phyloP scores from a whole-genome alignment of 2,329 filamentous ascomycete genomes.

The Onygenales sp. region DNA sequence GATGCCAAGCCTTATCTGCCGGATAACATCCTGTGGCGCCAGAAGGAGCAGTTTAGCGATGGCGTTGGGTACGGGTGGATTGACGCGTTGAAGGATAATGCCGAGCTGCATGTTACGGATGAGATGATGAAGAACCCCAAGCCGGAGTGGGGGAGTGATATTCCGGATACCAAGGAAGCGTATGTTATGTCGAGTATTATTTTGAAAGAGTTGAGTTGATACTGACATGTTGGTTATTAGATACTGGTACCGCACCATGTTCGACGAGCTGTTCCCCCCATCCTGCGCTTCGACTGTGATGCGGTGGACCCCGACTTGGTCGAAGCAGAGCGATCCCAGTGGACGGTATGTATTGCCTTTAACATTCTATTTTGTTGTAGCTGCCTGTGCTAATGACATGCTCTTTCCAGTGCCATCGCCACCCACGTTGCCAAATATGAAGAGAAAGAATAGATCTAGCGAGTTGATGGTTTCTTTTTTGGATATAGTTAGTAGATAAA shows the following conservation, averaged over 20 bases:
- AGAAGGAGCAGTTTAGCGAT: conserved; percentile 99
- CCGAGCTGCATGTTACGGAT: conserved; percentile 80
- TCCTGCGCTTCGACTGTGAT: conserved; percentile 86
- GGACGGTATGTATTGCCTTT: conserved; percentile 56
- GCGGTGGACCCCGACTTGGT: conserved; percentile 97
- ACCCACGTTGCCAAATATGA: conserved; percentile 69
- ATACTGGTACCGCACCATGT: conserved; percentile 98
- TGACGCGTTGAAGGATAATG: conserved; percentile 90
- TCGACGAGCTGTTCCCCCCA: conserved; percentile 94
- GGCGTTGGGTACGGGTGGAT: conserved; percentile 99
- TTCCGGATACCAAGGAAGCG: conserved; percentile 95
- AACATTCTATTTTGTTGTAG: background rate
- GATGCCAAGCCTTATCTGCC: conserved; percentile 79
- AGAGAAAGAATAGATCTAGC: conserved; percentile 18
- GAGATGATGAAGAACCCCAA: conserved; percentile 99
- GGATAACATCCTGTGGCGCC: conserved; percentile 89
- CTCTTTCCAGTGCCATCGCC: conserved; percentile 55
- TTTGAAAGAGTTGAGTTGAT: background rate
- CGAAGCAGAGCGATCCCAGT: conserved; percentile 88
- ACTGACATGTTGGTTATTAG: conserved; percentile 28
- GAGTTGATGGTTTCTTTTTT: background rate
- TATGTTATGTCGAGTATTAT: conserved; percentile 37
- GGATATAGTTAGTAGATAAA: background rate
- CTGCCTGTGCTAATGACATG: conserved; percentile 10
- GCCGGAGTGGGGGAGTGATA: conserved; percentile 85